Evolutionary conservation across 768 basidiomycete genomes (phyloP).

Genomic region (Agaricus blazei): DNA sequence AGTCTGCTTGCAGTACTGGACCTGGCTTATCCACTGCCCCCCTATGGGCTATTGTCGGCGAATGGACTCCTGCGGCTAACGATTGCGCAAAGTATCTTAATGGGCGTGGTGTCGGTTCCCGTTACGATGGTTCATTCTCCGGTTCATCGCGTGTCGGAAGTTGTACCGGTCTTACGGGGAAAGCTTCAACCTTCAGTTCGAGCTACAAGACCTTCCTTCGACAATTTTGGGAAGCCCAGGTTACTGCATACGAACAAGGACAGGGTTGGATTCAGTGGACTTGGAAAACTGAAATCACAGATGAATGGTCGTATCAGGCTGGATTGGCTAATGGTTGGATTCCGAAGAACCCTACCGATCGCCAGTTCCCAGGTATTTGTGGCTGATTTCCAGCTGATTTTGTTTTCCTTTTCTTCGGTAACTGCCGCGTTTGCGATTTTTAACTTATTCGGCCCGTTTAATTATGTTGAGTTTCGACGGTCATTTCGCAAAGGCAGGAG

Average conservation of each 20-base stretch:
- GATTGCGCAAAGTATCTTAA: constrained; percentile 84
- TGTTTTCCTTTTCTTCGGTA: not conserved
- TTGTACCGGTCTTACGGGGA: constrained; percentile 70
- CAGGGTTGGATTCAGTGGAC: constrained; percentile 80
- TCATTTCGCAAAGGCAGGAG: too few relatives aligned
- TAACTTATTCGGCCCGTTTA: too few relatives aligned
- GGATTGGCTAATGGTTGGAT: constrained; percentile 84
- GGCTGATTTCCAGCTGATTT: constrained; percentile 18
- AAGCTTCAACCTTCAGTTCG: constrained; percentile 66
- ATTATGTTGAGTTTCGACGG: too few relatives aligned
- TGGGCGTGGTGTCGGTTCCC: constrained; percentile 67
- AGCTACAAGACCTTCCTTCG: constrained; percentile 80
- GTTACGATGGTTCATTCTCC: constrained; percentile 58
- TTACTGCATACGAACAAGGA: constrained; percentile 63
- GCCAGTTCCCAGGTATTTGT: constrained; percentile 62
- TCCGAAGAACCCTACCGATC: constrained; percentile 48
- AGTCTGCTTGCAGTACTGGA: constrained; percentile 46
- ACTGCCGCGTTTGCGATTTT: not conserved
- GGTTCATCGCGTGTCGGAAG: constrained; percentile 69
- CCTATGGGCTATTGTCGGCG: constrained; percentile 83
- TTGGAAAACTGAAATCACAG: constrained; percentile 79
- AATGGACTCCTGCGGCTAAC: constrained; percentile 77
- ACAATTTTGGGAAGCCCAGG: constrained; percentile 83
- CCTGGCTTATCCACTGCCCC: constrained; percentile 45
- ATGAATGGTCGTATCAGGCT: constrained; percentile 88